Evolutionary conservation across 352 stramenopile species (phyloP).

Genomic region (Phytopythium chamaehyphon): DNA sequence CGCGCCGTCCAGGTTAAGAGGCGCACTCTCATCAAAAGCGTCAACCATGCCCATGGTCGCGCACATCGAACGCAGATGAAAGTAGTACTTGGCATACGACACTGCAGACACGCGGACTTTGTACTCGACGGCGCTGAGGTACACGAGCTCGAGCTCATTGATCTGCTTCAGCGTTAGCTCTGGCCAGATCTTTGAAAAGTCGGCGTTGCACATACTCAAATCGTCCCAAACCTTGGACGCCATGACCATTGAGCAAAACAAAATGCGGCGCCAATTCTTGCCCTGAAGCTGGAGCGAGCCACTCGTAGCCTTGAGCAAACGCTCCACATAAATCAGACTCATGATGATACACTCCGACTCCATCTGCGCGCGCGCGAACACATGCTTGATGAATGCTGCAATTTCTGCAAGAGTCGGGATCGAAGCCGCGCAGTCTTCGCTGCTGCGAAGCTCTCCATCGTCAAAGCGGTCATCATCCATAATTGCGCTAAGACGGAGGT

Average conservation of each 20-base stretch:
- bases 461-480: slow-evolving; percentile 10
- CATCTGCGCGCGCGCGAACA: slow-evolving; percentile 90
- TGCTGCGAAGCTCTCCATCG: slow-evolving; percentile 4
- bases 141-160: slow-evolving; percentile 94
- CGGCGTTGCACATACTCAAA: slow-evolving; percentile 96
- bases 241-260: slow-evolving; percentile 97
- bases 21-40: slow-evolving; percentile 71
- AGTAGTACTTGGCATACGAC: slow-evolving; percentile 95
- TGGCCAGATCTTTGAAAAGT: slow-evolving; percentile 94
- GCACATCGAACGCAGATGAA: slow-evolving; percentile 94
- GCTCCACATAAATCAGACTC: slow-evolving; percentile 96
- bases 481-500: slow-evolving; percentile 28
- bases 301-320: slow-evolving; percentile 90
- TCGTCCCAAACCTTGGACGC: slow-evolving; percentile 98
- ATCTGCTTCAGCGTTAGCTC: slow-evolving; percentile 91
- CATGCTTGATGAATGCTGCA: slow-evolving; percentile 90
- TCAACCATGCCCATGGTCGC: slow-evolving; percentile 83
- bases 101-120: slow-evolving; percentile 85
- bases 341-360: slow-evolving; percentile 98
- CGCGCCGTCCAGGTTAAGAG: slow-evolving; percentile 76
- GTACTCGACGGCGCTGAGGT: slow-evolving; percentile 89
- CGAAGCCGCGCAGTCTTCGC: slow-evolving; percentile 17
- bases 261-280: slow-evolving; percentile 92
- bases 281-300: slow-evolving; percentile 70
- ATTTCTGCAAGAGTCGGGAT: slow-evolving; percentile 90